Evolutionary conservation across 225 moss, liverwort and hornwort genomes (phyloP), one percentile per base, ranked within the genome.

Genomic region (Bryum argenteum): DNA sequence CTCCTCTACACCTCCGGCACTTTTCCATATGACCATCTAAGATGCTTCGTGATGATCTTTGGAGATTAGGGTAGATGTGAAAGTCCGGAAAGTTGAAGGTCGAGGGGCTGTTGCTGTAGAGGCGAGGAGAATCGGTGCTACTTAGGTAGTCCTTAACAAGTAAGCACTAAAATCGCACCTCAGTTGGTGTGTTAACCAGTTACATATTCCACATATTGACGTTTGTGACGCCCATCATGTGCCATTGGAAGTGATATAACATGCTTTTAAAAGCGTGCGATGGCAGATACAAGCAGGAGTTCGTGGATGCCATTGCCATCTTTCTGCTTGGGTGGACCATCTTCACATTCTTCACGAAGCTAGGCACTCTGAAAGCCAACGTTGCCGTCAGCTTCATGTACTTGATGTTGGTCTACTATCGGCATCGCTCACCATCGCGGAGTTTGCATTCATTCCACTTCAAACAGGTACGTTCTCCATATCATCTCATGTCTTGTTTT

Each of bases 71-170:
- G 28, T 88, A 10, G 75, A 82, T 19, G 80, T 88, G 63, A 82
- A 78, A 73, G 72, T 88, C 56, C 77, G 70, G 47, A 81, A 80
- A 80, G 70, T 54, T 67, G 77, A 74, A 69, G 69, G 81, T 68
- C 81, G 85, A 74, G 88, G 80, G 54, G 77, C 85, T 22, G 58
- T 71, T 53, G 80, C 82, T 3, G 71, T 38, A 20, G 88, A 85
- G 75, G 84, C 88, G 6, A 80, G 56, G 66, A 79, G 66, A 68
- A 54, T 85, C 18, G 82, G 84, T 67, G 88, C 88, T 18, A 85
- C 88, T 8, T 88, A 85, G 88, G 85, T 88, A 67, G 85, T 88
- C 19, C 72, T 88, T 70, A 85, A 88, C 63, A 88, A 72, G 88
- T 81, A 71, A 69, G 82, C 21, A 14, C 48, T 45, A 8, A 11